Base-by-base conservation (phyloP, 225 moss, liverwort and hornwort species). In the Polytrichum commune region DNA sequence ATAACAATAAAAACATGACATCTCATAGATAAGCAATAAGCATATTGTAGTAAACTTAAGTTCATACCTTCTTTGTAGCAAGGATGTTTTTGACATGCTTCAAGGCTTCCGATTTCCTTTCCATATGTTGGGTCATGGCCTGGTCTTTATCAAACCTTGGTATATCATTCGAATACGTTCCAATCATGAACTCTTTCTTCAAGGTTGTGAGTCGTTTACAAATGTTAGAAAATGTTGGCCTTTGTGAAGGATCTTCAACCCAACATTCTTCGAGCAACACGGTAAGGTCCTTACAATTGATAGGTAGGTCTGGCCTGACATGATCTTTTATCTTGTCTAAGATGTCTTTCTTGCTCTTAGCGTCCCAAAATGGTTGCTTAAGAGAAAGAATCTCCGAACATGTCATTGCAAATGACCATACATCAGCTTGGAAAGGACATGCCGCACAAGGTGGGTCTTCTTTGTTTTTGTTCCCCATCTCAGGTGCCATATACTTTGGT, bases 221-320 rank as follows among this genome's bases (percentile, higher is more conserved):
- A 27, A 68, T 68, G 16, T 53, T 33, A 10, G 33, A 5, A 68
- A 68, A 68, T 18, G 54, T 27, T 18, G 68, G 68, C 27, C 68
- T 53, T 27, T n/a, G 19, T n/a, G 23, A 33, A 33, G 66, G 66
- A 33, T 66, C 66, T 5, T 19, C 32, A n/a, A 7, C 7, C 66
- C 38, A 66, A 66, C 66, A 66, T 6, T 57, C 57, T 57, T 57
- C 6, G 8, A 57, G 6, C 57, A 57, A 57, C 8, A 1, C 22
- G 0, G 5, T n/a, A 22, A n/a, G 20, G 8, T 57, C 57, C 57
- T 57, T 8, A 57, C 20, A 46, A 46, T 19, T 19, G 8, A 19
- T n/a, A 7, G 66, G 66, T 20, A 66, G 20, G 8, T 53, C 2
- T n/a, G 66, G 66, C 25, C 66, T 66, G 2, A 7, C 25, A 27